Conservation (phyloP, 352 stramenopile genomes). For the Pythium aquatile region DNA sequence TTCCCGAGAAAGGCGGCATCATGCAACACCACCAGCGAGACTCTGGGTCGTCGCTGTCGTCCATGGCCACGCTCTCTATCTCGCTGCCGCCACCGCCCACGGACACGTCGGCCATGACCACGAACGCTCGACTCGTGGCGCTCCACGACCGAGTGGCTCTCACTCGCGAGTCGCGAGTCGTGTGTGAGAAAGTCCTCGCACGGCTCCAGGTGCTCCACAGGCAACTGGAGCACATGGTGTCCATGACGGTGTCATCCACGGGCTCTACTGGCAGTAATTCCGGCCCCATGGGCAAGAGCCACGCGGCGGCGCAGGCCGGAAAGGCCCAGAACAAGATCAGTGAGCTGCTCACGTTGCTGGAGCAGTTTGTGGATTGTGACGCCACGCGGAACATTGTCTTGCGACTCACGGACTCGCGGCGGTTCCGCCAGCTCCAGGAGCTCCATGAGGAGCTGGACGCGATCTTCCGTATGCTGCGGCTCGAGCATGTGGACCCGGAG, state of each 20-base stretch:
- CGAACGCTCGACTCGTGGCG: conserved; percentile 16
- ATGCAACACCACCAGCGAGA: neutral
- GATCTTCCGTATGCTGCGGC: conserved; percentile 25
- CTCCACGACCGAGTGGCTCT: conserved; percentile 14
- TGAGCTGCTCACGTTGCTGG: conserved; percentile 21
- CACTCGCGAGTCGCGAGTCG: conserved; percentile 14
- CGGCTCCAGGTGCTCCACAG: conserved; percentile 25
- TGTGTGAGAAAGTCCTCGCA: conserved; percentile 27
- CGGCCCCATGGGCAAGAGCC: conserved; percentile 4
- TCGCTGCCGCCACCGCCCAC: neutral
- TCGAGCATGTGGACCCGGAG: conserved; percentile 51
- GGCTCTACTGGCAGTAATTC: conserved; percentile 14
- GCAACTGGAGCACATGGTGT: conserved; percentile 30
- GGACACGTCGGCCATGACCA: conserved; percentile 16
- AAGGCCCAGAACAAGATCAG: conserved; percentile 16
- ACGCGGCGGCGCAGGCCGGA: conserved; percentile 16
- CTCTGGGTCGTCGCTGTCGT: conserved; percentile 6
- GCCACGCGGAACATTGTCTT: conserved; percentile 22
- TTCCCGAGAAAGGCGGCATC: neutral
- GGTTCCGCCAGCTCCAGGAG: conserved; percentile 23
- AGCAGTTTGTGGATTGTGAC: conserved; percentile 21
- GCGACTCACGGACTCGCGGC: conserved; percentile 27
- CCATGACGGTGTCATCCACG: conserved; percentile 24
- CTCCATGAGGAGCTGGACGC: conserved; percentile 28
- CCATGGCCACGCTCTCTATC: conserved; percentile 5